Evolutionary conservation across 495 filamentous ascomycete species (phyloP), one percentile per base, ranked within the genome.

Genomic region (Cetradonia linearis): DNA sequence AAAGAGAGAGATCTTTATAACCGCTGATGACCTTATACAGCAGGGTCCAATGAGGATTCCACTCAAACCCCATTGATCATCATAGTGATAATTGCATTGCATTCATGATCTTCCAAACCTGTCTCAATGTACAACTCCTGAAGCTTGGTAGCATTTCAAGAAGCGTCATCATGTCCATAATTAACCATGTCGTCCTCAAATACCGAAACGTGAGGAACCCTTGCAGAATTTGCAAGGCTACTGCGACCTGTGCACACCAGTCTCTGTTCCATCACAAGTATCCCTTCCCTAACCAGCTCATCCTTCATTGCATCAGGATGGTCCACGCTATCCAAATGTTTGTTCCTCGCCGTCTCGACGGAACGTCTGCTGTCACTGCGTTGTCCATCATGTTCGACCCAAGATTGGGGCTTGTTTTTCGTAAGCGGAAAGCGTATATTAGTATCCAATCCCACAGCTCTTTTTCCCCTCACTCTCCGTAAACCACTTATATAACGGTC

Each of bases 391-490:
- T 65, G 46, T 23, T 62, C 65, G 23, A 65, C 36, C 62, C 65
- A 67, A 31, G 48, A 47, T 27, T 66, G 36, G 8, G 65, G 62
- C 30, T 65, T 48, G 16, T 65, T 53, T 14, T 46, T 34, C 1
- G 38, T 60, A 18, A 60, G 52, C n/a, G 62, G 62, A 7, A 62
- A 64, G n/a, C 62, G 61, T 31, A 67, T 62, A 42, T 67, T 67
- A 11, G 27, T 40, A 46, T 62, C 59, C 11, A 59, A 3, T 1
- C 40, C 46, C 18, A n/a, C 25, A 11, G 44, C 9, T 36, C 28
- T 49, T 16, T 62, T 36, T 8, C 65, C 62, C 23, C 55, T 46
- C 23, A 59, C 23, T 44, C 52, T 28, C 58, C 38, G 30, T 38
- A 2, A 49, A 13, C 54, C 40, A 50, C 13, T 44, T 49, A 40